Evolutionary conservation across 305 asterid genomes (phyloP), one percentile per base, ranked within the genome.

Genomic region (Fraxinus velutina): DNA sequence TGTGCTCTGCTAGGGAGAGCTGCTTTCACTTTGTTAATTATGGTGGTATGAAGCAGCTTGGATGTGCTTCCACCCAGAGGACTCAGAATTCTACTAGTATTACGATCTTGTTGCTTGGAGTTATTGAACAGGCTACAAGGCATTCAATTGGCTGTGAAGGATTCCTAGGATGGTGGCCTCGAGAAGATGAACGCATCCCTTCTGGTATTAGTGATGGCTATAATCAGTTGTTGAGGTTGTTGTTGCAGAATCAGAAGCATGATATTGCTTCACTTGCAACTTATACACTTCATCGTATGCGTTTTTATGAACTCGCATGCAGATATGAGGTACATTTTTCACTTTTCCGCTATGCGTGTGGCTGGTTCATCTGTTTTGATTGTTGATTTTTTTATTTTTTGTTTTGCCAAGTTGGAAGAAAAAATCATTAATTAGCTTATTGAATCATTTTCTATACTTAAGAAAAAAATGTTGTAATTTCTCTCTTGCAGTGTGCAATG

Each of bases 41-140:
- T 84, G 97, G 99, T 86, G 97, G 97, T 81, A 91, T 96, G 98
- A 93, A 91, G 93, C 95, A 93, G 88, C 96, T 96, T 86, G 93
- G 90, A 83, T 83, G 87, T 86, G 87, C 87, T 82, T 89, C 94
- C 81, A 78, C 88, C 78, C 85, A 81, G 82, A 82, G 83, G 73
- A 80, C 75, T 83, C 88, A 60, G 79, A 88, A 89, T 57, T 92
- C 97, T 29, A 84, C 84, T 50, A 82, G 94, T 83, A 89, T 91
- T 81, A 87, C 83, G 70, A 83, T 93, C 78, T 83, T 93, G 92
- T 83, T 87, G 70, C 97, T 95, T 86, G 98, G 95, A 88, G 94
- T 91, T 82, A 85, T 94, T 79, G 98, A 94, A 90, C 94, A 88
- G 88, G 97, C 95, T 32, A 94, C 98, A 75, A 89, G 88, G 79